Percentiles rank a stretch among this genome's conserved stretches.
Evolutionary conservation across 768 basidiomycete genomes (phyloP).

Genomic region (Sporobolomyces roseus): DNA sequence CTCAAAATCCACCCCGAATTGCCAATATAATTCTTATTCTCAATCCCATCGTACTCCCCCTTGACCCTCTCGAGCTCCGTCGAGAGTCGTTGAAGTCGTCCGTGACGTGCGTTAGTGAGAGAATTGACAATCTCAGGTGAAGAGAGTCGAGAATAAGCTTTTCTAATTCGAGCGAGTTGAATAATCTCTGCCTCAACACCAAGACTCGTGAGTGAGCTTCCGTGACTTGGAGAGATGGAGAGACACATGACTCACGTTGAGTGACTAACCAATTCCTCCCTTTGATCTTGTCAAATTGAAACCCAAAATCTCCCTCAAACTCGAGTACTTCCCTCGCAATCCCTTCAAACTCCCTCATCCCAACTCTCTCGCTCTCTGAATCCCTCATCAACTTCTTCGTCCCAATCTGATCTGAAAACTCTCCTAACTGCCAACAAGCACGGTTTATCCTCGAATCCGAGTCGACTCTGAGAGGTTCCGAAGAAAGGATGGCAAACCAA

Average conservation of each 20-base stretch:
- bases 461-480: background rate
- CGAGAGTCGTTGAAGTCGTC: background rate
- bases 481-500: background rate
- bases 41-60: too few relatives aligned
- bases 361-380: background rate
- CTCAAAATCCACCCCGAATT: background rate
- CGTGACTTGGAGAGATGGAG: background rate
- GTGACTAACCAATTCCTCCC: background rate
- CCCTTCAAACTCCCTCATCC: background rate
- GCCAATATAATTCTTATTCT: background rate
- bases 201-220: background rate
- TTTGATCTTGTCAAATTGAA: background rate
- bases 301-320: background rate
- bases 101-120: background rate
- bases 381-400: background rate
- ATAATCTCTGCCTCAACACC: slow-evolving; percentile 1
- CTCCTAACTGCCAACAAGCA: slow-evolving; percentile 1
- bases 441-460: background rate
- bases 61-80: background rate
- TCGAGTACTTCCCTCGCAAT: slow-evolving; percentile 3
- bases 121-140: background rate
- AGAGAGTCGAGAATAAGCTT: background rate
- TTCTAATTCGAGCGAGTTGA: slow-evolving; percentile 1
- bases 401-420: background rate
- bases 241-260: slow-evolving; percentile 1